phyloP scores from a whole-genome alignment of 257 asterid genomes.

The Solanum habrochaites region DNA sequence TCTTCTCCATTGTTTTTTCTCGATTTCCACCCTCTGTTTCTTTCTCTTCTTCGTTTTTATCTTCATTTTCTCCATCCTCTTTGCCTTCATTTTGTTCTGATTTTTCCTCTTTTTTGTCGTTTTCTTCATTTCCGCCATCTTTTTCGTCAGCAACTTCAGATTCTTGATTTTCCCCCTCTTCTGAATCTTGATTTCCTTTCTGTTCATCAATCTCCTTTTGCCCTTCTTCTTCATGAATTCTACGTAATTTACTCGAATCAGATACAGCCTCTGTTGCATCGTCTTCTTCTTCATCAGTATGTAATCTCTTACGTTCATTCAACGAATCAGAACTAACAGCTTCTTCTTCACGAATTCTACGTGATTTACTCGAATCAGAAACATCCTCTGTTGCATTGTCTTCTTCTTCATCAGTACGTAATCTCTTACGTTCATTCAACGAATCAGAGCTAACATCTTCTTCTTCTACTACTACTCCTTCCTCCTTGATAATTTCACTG shows the following conservation, averaged over 20 bases:
- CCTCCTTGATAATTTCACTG: not conserved
- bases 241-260: not conserved
- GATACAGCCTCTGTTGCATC: not conserved
- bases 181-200: not conserved
- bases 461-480: not conserved
- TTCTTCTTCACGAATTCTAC: not conserved
- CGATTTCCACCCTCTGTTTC: too few relatives aligned
- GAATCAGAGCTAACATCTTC: not conserved
- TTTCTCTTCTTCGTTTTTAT: too few relatives aligned
- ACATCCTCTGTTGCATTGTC: not conserved
- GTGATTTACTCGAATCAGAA: not conserved
- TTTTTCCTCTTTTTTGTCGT: not conserved
- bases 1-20: too few relatives aligned
- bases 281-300: not conserved
- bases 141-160: not conserved
- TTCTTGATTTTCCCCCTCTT: not conserved
- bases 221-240: not conserved
- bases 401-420: not conserved
- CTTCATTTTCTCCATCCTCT: not conserved
- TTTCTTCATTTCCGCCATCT: not conserved
- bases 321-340: not conserved
- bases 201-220: not conserved
- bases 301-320: not conserved
- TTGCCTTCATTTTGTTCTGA: not conserved
- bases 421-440: not conserved